phyloP scores from a whole-genome alignment of 768 basidiomycete genomes.

The Phallus indusiatus region DNA sequence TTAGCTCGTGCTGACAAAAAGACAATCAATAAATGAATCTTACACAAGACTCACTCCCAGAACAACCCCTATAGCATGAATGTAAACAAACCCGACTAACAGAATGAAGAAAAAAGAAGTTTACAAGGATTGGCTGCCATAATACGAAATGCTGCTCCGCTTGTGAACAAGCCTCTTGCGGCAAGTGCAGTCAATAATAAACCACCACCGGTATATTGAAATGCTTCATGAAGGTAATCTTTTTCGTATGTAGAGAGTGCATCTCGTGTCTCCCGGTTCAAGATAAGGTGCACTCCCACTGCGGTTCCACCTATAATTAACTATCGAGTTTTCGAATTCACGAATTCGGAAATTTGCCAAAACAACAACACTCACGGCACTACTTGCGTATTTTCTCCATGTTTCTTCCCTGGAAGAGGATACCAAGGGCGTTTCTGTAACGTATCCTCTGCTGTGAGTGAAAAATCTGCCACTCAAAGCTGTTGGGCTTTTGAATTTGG shows the following conservation, averaged over 20 bases:
- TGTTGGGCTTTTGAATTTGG: neutral
- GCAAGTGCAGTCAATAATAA: conserved; percentile 65
- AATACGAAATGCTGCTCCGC: conserved; percentile 57
- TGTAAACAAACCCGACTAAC: neutral
- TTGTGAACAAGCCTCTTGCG: conserved; percentile 70
- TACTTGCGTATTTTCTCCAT: conserved; percentile 43
- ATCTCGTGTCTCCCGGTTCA: conserved; percentile 76
- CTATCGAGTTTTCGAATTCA: conserved; percentile 24
- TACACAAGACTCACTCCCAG: conserved; percentile 65
- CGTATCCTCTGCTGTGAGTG: neutral
- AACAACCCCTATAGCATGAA: conserved; percentile 49
- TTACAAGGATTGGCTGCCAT: conserved; percentile 80
- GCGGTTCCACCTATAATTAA: conserved; percentile 65
- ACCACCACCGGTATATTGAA: conserved; percentile 78
- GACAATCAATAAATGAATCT: conserved; percentile 8
- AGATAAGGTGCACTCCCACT: conserved; percentile 48
- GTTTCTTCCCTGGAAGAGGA: conserved; percentile 27
- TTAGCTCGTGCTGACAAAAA: neutral
- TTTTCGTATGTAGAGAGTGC: conserved; percentile 52
- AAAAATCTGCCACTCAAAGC: neutral
- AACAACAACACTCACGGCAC: conserved; percentile 33
- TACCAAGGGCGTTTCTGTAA: conserved; percentile 19
- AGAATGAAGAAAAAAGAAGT: conserved; percentile 16
- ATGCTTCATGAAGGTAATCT: conserved; percentile 64
- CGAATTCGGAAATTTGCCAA: neutral